Conservation (phyloP, 2,329 filamentous ascomycete genomes). For the Tolypocladium album region DNA sequence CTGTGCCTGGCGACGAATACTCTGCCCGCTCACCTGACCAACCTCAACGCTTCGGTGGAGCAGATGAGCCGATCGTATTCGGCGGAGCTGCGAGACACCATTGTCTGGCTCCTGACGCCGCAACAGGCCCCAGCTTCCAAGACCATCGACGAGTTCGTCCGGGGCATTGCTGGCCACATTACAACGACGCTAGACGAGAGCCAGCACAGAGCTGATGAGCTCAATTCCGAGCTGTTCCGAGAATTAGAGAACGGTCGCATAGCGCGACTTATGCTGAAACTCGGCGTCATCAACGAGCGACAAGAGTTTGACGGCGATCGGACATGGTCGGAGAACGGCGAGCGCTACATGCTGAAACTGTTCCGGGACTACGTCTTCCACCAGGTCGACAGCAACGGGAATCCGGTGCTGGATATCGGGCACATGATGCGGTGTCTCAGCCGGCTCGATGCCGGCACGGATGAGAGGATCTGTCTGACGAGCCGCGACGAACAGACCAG, state of each 20-base stretch:
- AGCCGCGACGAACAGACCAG: slow-evolving; percentile 85
- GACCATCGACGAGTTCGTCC: slow-evolving; percentile 68
- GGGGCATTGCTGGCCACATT: slow-evolving; percentile 67
- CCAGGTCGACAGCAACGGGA: slow-evolving; percentile 77
- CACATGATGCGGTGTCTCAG: slow-evolving; percentile 82
- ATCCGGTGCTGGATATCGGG: slow-evolving; percentile 74
- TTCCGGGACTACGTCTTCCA: slow-evolving; percentile 98
- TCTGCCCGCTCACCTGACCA: slow-evolving; percentile 40
- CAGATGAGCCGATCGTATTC: slow-evolving; percentile 69
- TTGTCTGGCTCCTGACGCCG: slow-evolving; percentile 71
- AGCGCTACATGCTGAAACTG: slow-evolving; percentile 84
- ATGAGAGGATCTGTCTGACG: slow-evolving; percentile 76
- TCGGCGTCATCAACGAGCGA: slow-evolving; percentile 82
- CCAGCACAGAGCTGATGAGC: slow-evolving; percentile 68
- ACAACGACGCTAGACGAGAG: slow-evolving; percentile 65
- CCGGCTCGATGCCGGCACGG: slow-evolving; percentile 81
- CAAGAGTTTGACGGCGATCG: slow-evolving; percentile 71
- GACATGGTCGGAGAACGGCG: slow-evolving; percentile 84
- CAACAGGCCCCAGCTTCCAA: slow-evolving; percentile 47
- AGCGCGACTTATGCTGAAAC: slow-evolving; percentile 68
- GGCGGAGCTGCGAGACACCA: slow-evolving; percentile 63
- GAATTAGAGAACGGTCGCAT: slow-evolving; percentile 87
- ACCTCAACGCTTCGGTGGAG: slow-evolving; percentile 61
- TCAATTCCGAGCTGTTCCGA: slow-evolving; percentile 59
- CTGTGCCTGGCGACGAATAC: slow-evolving; percentile 70